Base-by-base conservation (phyloP, 2,329 filamentous ascomycete species). In the Cordyceps fumosorosea region DNA sequence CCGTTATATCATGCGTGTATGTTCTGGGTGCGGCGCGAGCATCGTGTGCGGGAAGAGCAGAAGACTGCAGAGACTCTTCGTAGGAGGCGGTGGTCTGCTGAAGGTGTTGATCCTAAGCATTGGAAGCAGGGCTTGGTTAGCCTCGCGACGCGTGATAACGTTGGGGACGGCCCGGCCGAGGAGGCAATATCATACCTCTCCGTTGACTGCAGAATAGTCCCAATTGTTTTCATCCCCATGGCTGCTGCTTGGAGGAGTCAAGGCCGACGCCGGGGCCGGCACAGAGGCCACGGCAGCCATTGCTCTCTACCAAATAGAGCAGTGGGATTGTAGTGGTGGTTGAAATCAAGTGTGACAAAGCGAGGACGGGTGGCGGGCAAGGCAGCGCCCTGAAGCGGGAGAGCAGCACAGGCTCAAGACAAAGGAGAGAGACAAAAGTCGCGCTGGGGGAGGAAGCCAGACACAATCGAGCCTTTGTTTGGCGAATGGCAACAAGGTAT, bases 241-340 rank as follows among this genome's bases (percentile, higher is more conserved):
- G 61, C 77, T 78, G 69, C 78, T 82, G 66, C 75, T 76, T 18
- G 81, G 76, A 62, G 80, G 78, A 64, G 77, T 79, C 64, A 84
- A 72, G 52, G 76, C 74, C 61, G 79, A 76, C 64, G 79, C 75
- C 57, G 79, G 75, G 65, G 78, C 77, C 64, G 78, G 77, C 67
- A 75, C 75, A 66, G 80, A 74, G 66, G 82, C 81, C 72, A 84
- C 78, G 70, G 80, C 77, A 68, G 82, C 78, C 82, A 84, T 84
- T 65, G 63, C 65, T 60, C 65, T 64, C 58, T 32, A n/a, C 40
- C 42, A n/a, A 47, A 22, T 29, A 51, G 18, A 60, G 20, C 16
- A 16, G 65, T 62, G 37, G 58, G 51, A 50, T 16, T 18, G 32
- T 20, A 12, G 22, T 20, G 22, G 50, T 52, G 58, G 50, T 40